These are phyloP conservation scores for Suhomyces faveliae DNA, from an alignment of 805 yeast species.

Conservation along the genomic window DNA sequence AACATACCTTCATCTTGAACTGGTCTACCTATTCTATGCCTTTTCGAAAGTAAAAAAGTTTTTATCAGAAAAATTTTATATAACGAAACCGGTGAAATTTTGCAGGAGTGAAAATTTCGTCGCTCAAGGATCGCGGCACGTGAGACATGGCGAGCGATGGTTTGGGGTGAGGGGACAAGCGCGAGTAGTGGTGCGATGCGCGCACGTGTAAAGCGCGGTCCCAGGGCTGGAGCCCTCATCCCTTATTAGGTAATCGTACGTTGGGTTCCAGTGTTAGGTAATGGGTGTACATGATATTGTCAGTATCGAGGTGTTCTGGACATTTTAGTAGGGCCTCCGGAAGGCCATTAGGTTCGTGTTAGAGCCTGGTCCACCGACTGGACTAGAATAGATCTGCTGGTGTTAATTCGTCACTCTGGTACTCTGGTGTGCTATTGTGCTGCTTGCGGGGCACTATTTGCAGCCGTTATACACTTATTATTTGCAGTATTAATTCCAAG, in stretches of 20 bases:
- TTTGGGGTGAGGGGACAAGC: background rate
- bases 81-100: slow-evolving; percentile 7
- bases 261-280: background rate
- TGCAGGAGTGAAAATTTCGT: slow-evolving; percentile 8
- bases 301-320: no score
- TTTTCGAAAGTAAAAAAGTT: slow-evolving; percentile 24
- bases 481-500: no score
- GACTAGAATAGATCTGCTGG: no score
- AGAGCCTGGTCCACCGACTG: no score
- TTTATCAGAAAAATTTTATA: slow-evolving; percentile 16
- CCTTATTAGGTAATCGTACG: no score
- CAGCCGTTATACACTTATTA: no score
- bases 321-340: no score
- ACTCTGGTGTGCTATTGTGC: no score
- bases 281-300: no score
- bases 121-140: slow-evolving; percentile 1
- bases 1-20: slow-evolving; percentile 48
- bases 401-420: no score
- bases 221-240: slow-evolving; percentile 2
- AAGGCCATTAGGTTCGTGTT: no score
- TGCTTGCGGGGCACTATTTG: no score
- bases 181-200: background rate
- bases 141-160: background rate
- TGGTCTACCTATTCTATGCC: slow-evolving; percentile 29
- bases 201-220: background rate